A percentile compares a stretch with the other conserved stretches of the same genome.
These are phyloP conservation scores for Candida suzukii DNA, from an alignment of 805 yeast species.

Conservation along the genomic window DNA sequence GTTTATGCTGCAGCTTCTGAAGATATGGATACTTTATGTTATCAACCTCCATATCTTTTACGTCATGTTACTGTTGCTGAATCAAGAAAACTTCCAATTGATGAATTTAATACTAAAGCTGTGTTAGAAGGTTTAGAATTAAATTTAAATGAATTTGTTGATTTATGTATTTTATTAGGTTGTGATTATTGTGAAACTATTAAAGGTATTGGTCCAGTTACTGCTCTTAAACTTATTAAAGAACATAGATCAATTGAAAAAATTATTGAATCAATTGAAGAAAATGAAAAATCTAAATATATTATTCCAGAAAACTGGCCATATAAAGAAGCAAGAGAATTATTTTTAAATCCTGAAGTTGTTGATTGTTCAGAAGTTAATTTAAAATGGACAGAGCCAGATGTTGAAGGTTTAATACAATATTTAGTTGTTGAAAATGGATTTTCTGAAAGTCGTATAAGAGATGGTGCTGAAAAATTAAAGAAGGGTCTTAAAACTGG, in stretches of 20 bases:
- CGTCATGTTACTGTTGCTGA: conserved; percentile 93
- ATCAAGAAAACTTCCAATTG: conserved; percentile 86
- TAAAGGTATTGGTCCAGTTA: conserved; percentile 92
- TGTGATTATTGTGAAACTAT: conserved; percentile 97
- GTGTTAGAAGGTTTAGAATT: conserved; percentile 76
- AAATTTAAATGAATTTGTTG: conserved; percentile 70
- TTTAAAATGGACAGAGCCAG: conserved; percentile 85
- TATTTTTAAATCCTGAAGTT: conserved; percentile 82
- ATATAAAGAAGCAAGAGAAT: conserved; percentile 74
- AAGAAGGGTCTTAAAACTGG: conserved; percentile 79
- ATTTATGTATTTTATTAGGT: conserved; percentile 86
- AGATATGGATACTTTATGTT: conserved; percentile 97
- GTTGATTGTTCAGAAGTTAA: conserved; percentile 50
- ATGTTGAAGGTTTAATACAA: conserved; percentile 73
- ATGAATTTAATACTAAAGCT: conserved; percentile 62
- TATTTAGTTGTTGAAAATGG: conserved; percentile 85
- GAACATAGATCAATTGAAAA: conserved; percentile 81
- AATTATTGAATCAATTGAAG: conserved; percentile 57
- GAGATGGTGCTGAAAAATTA: conserved; percentile 78
- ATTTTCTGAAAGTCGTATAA: conserved; percentile 86
- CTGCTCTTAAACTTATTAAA: conserved; percentile 81
- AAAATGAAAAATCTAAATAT: conserved; percentile 55
- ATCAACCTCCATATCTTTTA: conserved; percentile 73
- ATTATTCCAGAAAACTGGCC: conserved; percentile 96
- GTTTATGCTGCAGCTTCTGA: conserved; percentile 97